Conservation (phyloP, 2,329 filamentous ascomycete species). For the Neonectria neomacrospora region DNA sequence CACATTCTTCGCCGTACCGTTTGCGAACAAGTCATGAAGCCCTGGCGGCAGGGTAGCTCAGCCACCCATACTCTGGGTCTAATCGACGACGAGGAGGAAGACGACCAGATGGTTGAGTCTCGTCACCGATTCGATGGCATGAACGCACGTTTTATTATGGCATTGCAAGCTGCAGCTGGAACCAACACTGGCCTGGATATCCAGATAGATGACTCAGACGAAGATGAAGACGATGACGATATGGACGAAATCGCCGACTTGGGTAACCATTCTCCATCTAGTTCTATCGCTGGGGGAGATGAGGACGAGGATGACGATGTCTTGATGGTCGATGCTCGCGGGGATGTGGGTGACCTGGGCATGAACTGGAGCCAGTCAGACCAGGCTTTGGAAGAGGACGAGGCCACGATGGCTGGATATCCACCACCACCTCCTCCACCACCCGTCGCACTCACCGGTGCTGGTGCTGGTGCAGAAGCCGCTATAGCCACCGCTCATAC, state of each 20-base stretch:
- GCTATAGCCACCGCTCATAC: constrained; percentile 22
- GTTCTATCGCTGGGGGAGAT: constrained; percentile 53
- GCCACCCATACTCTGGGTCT: constrained; percentile 73
- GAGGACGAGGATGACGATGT: constrained; percentile 66
- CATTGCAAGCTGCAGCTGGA: constrained; percentile 50
- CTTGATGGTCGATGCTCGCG: constrained; percentile 66
- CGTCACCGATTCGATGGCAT: constrained; percentile 46
- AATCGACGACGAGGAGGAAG: constrained; percentile 59
- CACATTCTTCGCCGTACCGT: constrained; percentile 82
- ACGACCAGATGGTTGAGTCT: constrained; percentile 59
- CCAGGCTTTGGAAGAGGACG: constrained; percentile 77
- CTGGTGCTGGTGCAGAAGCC: constrained; percentile 52
- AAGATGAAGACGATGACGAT: constrained; percentile 54
- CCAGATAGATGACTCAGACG: constrained; percentile 46
- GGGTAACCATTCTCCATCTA: constrained; percentile 49
- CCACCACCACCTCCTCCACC: constrained; percentile 73
- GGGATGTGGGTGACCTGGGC: constrained; percentile 57
- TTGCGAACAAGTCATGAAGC: constrained; percentile 89
- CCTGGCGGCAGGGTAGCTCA: constrained; percentile 87
- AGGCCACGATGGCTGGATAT: constrained; percentile 82
- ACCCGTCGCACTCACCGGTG: constrained; percentile 61
- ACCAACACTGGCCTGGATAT: constrained; percentile 44
- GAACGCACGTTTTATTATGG: constrained; percentile 52
- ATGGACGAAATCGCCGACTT: constrained; percentile 52
- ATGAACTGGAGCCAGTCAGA: constrained; percentile 67